phyloP scores from a whole-genome alignment of 2,329 filamentous ascomycete species.

The Botryotinia narcissicola region DNA sequence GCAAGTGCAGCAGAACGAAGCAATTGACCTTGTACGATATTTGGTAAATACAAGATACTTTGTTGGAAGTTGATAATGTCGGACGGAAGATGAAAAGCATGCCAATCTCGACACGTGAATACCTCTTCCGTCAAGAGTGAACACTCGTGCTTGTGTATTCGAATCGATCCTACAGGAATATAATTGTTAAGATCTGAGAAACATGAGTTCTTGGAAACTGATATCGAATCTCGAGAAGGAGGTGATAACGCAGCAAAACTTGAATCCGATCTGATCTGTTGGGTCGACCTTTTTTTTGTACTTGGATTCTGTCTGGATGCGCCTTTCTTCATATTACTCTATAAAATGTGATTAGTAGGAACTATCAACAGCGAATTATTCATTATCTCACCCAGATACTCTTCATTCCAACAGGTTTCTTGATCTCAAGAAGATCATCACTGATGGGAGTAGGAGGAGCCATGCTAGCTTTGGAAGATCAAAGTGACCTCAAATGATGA shows the following conservation, averaged over 20 bases:
- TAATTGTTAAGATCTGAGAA: conserved; percentile 32
- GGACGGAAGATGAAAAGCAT: conserved; percentile 25
- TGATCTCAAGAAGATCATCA: neutral
- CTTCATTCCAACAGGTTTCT: neutral
- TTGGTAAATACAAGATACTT: conserved; percentile 19
- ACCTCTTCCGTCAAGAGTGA: conserved; percentile 21
- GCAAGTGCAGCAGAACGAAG: conserved; percentile 24
- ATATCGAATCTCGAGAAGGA: neutral
- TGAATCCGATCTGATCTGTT: neutral
- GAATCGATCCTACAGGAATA: conserved; percentile 33
- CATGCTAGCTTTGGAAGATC: neutral
- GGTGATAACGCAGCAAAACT: neutral
- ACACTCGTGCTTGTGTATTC: conserved; percentile 23
- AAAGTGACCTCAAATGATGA: neutral
- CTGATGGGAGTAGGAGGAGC: neutral
- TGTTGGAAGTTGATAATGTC: conserved; percentile 22
- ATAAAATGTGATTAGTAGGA: neutral
- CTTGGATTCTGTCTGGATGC: too few species aligned
- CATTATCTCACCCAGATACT: neutral
- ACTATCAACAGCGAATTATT: rapidly evolving
- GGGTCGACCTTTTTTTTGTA: neutral
- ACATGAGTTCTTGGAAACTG: neutral
- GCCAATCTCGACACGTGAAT: conserved; percentile 25
- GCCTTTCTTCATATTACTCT: neutral
- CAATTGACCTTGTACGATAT: conserved; percentile 28